phyloP scores from a whole-genome alignment of 2,329 filamentous ascomycete genomes.

The Elsinoe arachidis region DNA sequence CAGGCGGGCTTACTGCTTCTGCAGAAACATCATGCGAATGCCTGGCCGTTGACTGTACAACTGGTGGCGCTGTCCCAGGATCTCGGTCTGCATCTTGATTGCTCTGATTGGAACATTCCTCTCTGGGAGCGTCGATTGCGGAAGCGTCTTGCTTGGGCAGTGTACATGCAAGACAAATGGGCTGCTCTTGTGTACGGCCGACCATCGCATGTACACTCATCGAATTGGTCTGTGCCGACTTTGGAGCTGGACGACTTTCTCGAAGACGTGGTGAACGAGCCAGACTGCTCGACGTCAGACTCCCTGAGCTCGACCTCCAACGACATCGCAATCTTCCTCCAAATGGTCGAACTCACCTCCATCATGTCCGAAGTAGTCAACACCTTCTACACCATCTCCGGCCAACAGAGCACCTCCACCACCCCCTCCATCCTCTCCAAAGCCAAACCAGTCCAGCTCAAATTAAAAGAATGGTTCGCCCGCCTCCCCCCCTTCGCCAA shows the following conservation, averaged over 20 bases:
- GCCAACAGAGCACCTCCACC: slow-evolving; percentile 60
- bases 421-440: slow-evolving; percentile 64
- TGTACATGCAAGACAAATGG: slow-evolving; percentile 96
- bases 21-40: slow-evolving; percentile 66
- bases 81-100: slow-evolving; percentile 81
- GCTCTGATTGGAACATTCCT: slow-evolving; percentile 77
- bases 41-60: slow-evolving; percentile 79
- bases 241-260: slow-evolving; percentile 63
- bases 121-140: slow-evolving; percentile 77
- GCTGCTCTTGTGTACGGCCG: slow-evolving; percentile 75
- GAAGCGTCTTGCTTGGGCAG: slow-evolving; percentile 78
- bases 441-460: slow-evolving; percentile 74
- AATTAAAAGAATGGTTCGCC: slow-evolving; percentile 74
- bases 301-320: neutral
- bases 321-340: slow-evolving; percentile 48
- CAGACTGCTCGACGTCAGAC: neutral
- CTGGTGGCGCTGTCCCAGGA: slow-evolving; percentile 81
- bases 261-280: slow-evolving; percentile 54
- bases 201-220: slow-evolving; percentile 63
- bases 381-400: slow-evolving; percentile 71
- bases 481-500: slow-evolving; percentile 54
- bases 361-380: slow-evolving; percentile 74
- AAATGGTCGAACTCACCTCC: slow-evolving; percentile 66
- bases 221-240: slow-evolving; percentile 67
- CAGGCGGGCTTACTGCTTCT: slow-evolving; percentile 68